Conservation (phyloP, 2,329 filamentous ascomycete genomes). For the Parastagonospora avenae region DNA sequence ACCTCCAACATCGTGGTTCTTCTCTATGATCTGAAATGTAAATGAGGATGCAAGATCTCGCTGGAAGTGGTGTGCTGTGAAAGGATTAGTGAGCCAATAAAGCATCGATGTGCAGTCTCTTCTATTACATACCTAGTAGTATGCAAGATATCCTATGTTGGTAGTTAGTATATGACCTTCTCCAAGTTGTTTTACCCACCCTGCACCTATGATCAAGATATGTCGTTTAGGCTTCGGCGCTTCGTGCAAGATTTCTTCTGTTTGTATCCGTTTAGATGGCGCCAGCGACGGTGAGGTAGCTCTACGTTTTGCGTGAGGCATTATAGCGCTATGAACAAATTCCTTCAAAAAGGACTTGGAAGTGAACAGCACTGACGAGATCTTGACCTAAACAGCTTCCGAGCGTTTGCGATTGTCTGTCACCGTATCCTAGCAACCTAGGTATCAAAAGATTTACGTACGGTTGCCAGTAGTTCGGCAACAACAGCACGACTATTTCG, state of each 20-base stretch:
- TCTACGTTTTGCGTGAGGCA: too few species aligned
- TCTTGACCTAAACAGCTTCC: too few species aligned
- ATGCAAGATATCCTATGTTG: conserved; percentile 1
- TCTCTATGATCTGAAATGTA: conserved; percentile 9
- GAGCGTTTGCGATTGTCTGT: too few species aligned
- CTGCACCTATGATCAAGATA: conserved; percentile 8
- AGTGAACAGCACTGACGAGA: too few species aligned
- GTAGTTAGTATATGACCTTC: not conserved
- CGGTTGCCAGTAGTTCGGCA: not conserved
- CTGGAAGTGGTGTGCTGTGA: conserved; percentile 7
- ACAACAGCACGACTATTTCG: not conserved
- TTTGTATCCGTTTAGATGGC: not conserved
- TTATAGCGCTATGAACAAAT: too few species aligned
- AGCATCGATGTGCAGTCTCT: not conserved
- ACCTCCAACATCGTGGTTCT: conserved; percentile 13
- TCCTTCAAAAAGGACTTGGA: too few species aligned
- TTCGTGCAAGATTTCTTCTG: not conserved
- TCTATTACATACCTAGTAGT: not conserved
- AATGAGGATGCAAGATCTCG: conserved; percentile 3
- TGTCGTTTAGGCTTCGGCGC: conserved; percentile 3
- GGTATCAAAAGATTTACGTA: not conserved
- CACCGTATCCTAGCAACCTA: too few species aligned
- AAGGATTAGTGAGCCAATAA: not conserved
- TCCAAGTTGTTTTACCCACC: not conserved
- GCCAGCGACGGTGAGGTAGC: not conserved